Evolutionary conservation across 176 grass and related monocot species (phyloP).

Genomic region (Cenchrus purpureus): DNA sequence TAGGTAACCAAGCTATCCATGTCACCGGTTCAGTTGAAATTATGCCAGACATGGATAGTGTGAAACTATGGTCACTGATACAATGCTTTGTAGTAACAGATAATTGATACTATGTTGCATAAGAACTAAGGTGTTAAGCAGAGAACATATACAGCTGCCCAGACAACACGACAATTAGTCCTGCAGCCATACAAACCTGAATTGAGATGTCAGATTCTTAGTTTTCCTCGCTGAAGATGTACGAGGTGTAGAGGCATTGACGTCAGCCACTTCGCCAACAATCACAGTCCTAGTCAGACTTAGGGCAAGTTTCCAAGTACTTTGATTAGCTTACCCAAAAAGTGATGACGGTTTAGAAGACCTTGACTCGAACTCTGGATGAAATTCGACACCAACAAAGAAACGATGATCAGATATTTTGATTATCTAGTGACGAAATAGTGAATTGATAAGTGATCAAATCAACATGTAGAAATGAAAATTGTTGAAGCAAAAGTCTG

Average conservation of each 20-base stretch:
- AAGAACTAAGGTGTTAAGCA: too few relatives aligned
- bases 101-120: too few relatives aligned
- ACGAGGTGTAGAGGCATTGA: too few relatives aligned
- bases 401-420: slow-evolving; percentile 77
- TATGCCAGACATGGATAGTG: too few relatives aligned
- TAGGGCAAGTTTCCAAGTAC: neutral
- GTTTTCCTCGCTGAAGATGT: too few relatives aligned
- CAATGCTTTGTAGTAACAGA: too few relatives aligned
- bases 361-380: slow-evolving; percentile 95
- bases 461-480: neutral
- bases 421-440: slow-evolving; percentile 67
- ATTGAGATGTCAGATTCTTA: neutral
- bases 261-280: too few relatives aligned
- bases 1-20: too few relatives aligned
- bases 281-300: too few relatives aligned
- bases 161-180: slow-evolving; percentile 75
- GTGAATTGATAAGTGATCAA: too few relatives aligned
- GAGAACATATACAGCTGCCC: slow-evolving; percentile 46
- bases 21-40: too few relatives aligned
- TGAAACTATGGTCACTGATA: too few relatives aligned
- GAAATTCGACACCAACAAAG: slow-evolving; percentile 88
- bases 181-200: slow-evolving; percentile 45
- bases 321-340: slow-evolving; percentile 66
- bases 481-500: neutral
- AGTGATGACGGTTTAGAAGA: slow-evolving; percentile 83